Conservation (phyloP, 345 rosid genomes). For the Euphorbia tirucalli region DNA sequence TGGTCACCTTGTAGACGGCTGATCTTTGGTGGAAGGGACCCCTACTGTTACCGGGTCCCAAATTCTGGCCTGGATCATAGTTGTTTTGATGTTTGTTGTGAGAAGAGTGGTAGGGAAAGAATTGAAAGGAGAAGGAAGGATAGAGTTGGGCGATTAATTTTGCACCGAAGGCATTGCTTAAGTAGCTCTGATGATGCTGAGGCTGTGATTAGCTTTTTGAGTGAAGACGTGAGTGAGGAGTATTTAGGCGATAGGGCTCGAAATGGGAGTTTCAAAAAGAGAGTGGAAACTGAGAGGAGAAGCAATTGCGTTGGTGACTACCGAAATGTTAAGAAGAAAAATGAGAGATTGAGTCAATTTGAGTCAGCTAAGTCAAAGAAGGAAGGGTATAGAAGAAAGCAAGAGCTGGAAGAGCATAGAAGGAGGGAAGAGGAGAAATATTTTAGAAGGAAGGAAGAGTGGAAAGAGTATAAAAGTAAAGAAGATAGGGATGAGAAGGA, state of each 20-base stretch:
- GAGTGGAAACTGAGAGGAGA: conserved; percentile 40
- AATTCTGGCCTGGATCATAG: conserved; percentile 35
- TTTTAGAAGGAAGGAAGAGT: conserved; percentile 30
- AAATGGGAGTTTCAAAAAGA: conserved; percentile 32
- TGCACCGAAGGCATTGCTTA: conserved; percentile 25
- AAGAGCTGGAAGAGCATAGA: conserved; percentile 25
- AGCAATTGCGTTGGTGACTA: conserved; percentile 39
- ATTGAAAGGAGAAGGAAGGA: conserved; percentile 39
- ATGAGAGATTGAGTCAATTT: conserved; percentile 24
- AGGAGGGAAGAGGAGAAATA: conserved; percentile 27
- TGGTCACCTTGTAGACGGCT: conserved; percentile 57
- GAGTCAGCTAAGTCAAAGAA: conserved; percentile 31
- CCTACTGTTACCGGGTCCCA: conserved; percentile 31
- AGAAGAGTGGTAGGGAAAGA: conserved; percentile 26
- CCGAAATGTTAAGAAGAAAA: too few species aligned
- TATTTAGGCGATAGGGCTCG: conserved; percentile 30
- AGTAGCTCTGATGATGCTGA: conserved; percentile 55
- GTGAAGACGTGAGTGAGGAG: conserved; percentile 58
- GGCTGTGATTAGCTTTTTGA: conserved; percentile 69
- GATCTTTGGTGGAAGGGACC: conserved; percentile 34
- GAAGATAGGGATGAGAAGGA: conserved; percentile 31
- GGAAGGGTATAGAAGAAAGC: conserved; percentile 26
- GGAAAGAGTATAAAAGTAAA: conserved; percentile 21
- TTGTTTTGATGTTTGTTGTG: conserved; percentile 46
- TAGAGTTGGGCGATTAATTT: conserved; percentile 15